A percentile compares a stretch with the other conserved stretches of the same genome.
Conservation (phyloP, 192 early-diverging fungal genomes). For the Gonapodya prolifera region DNA sequence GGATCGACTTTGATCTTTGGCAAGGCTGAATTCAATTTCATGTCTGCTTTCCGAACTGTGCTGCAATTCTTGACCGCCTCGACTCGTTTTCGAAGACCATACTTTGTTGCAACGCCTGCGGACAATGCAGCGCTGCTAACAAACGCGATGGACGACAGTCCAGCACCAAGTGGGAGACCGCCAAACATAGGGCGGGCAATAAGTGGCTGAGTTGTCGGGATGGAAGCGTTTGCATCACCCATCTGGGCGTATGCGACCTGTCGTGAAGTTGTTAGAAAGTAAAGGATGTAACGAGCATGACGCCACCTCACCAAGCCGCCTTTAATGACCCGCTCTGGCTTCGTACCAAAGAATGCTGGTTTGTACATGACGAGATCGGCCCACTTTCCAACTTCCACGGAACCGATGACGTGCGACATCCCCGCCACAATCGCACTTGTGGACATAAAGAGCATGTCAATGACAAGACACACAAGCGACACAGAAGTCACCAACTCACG, state of each 20-base stretch:
- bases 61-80: constrained; percentile 65
- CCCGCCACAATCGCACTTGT: constrained; percentile 78
- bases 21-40: constrained; percentile 69
- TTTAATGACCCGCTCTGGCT: constrained; percentile 77
- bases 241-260: constrained; percentile 65
- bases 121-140: constrained; percentile 64
- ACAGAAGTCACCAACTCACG: too few species aligned
- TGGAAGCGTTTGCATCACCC: constrained; percentile 91
- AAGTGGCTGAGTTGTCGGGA: constrained; percentile 87
- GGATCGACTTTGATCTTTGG: constrained; percentile 79
- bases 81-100: constrained; percentile 52
- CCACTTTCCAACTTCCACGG: constrained; percentile 86
- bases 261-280: too few species aligned
- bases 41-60: constrained; percentile 63
- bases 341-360: constrained; percentile 77
- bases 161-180: constrained; percentile 40
- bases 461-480: too few species aligned
- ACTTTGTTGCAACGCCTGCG: constrained; percentile 30
- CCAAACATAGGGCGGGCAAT: constrained; percentile 79
- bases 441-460: too few species aligned
- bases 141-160: constrained; percentile 60
- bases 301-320: constrained; percentile 63
- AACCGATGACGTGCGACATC: constrained; percentile 75
- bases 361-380: constrained; percentile 83
- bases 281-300: too few species aligned